These are phyloP conservation scores for Hypholoma fasciculare DNA, from an alignment of 768 basidiomycete species.

Conservation along the genomic window DNA sequence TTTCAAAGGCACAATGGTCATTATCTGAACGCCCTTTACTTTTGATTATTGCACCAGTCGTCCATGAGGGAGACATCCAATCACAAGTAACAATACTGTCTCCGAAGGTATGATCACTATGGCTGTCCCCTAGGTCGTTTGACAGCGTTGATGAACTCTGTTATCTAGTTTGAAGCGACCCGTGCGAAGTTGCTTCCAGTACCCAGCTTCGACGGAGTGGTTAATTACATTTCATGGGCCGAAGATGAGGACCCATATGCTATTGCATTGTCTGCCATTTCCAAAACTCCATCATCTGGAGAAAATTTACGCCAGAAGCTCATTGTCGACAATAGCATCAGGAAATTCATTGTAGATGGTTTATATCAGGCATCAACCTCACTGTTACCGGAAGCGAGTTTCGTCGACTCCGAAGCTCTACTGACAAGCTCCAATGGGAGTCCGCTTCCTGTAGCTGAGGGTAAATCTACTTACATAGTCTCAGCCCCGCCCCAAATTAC, in stretches of 20 bases:
- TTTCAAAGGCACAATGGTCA: slow-evolving; percentile 61
- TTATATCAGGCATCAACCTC: slow-evolving; percentile 41
- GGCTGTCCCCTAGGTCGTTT: neutral
- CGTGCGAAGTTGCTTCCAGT: slow-evolving; percentile 64
- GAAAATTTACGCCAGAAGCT: slow-evolving; percentile 33
- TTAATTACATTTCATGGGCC: slow-evolving; percentile 57
- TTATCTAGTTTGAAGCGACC: slow-evolving; percentile 60
- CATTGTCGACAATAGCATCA: slow-evolving; percentile 59
- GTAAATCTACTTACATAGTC: slow-evolving; percentile 27
- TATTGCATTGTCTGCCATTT: slow-evolving; percentile 34
- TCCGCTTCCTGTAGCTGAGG: slow-evolving; percentile 22
- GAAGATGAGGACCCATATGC: slow-evolving; percentile 71
- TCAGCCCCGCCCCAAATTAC: slow-evolving; percentile 55
- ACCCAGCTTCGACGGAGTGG: slow-evolving; percentile 38
- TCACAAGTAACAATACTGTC: slow-evolving; percentile 64
- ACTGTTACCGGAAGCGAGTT: neutral
- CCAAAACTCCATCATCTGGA: neutral
- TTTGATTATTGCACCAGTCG: slow-evolving; percentile 56
- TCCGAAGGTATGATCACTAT: slow-evolving; percentile 41
- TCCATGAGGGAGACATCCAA: slow-evolving; percentile 20
- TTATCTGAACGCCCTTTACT: slow-evolving; percentile 81
- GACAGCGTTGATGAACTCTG: neutral
- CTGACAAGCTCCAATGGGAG: neutral
- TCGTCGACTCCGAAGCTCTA: neutral
- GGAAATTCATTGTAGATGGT: slow-evolving; percentile 68